Evolutionary conservation across 768 basidiomycete species (phyloP), one percentile per base, ranked within the genome.

Genomic region (Macrolepiota albuminosa): DNA sequence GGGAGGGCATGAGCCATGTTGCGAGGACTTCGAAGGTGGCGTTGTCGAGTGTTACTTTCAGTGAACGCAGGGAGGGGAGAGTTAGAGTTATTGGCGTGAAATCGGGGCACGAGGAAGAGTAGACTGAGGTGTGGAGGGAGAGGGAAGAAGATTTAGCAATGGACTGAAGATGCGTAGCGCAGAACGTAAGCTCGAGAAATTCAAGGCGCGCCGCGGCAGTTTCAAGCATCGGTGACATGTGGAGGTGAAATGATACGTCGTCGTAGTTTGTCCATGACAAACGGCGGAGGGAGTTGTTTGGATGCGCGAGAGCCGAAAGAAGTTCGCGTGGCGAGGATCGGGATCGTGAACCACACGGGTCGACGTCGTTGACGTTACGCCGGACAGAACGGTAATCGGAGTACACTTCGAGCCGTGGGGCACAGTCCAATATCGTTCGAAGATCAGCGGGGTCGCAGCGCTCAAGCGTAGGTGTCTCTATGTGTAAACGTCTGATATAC

Each of bases 251-350:
- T 1, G 81, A 79, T 1, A 81, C 74, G 54, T 87, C 85, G 58
- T 84, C 86, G 64, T 91, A 91, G 66, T 84, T 88, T 39, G 88
- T 90, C 81, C 87, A 88, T 29, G 82, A 84, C 14, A 91, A 74
- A 33, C 83, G 74, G 4, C 83, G 80, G 39, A 91, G 75, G 48
- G 73, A 71, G 63, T 78, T 81, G 47, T 78, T 75, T 16, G 82
- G 81, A 49, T 73, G 82, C 50, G 78, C 83, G 62, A 90, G 81
- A 11, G 84, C 79, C 10, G 77, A 78, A 11, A 89, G 79, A 54
- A 90, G 76, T 57, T 81, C 79, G 55, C 84, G 79, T 3, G 82
- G 80, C n/a, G 81, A 80, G 61, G 76, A 78, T 39, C 76, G 70
- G 8, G 76, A 78, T 33, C 75, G 70, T 10, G 77, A 75, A 50